Base-by-base conservation (phyloP, 2,329 filamentous ascomycete genomes). In the Lanzia echinophila region DNA sequence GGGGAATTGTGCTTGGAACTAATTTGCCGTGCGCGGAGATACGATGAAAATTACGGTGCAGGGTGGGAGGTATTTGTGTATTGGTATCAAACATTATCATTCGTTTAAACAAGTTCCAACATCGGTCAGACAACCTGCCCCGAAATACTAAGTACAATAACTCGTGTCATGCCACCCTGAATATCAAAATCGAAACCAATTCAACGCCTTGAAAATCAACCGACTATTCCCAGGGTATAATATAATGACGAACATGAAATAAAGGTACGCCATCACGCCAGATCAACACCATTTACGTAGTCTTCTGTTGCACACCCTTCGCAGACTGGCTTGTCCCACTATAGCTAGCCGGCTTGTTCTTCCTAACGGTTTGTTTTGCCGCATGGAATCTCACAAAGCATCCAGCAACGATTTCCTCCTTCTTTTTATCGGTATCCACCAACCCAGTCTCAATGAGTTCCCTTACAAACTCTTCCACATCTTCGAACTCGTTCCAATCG, bases 401-500 rank as follows among this genome's bases (percentile, higher is more conserved):
- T 8, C 46, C 47, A n/a, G 58, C 56, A 13, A 59, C 41, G 2
- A 51, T 54, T 28, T 57, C 46, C 22, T 55, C 58, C 22, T 39
- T 53, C 4, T 24, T 45, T 28, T 51, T 43, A 6, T 47, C 48
- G 15, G 41, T 34, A 13, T 50, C 50, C 17, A 60, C 49, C 24
- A 58, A 19, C 7, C 58, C 58, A 2, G 51, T 48, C 34, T 57
- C 51, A 19, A 58, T 45, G 20, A 60, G 28, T 19, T 57, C 58
- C 15, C 36, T 50, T 6, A 59, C 43, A 43, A 47, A 48, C 52
- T 55, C 52, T 31, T 60, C 56, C 15, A 62, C 59, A 22, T 59
- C 50, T 2, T 57, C 56, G 19, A 59, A 63, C 41, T 62, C 61
- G 10, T 57, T 58, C 55, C 58, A 56, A 43, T 61, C 59, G 36